Evolutionary conservation across 1,139 yeast species (phyloP).

Genomic region (Casaregolazyma lundiana): DNA sequence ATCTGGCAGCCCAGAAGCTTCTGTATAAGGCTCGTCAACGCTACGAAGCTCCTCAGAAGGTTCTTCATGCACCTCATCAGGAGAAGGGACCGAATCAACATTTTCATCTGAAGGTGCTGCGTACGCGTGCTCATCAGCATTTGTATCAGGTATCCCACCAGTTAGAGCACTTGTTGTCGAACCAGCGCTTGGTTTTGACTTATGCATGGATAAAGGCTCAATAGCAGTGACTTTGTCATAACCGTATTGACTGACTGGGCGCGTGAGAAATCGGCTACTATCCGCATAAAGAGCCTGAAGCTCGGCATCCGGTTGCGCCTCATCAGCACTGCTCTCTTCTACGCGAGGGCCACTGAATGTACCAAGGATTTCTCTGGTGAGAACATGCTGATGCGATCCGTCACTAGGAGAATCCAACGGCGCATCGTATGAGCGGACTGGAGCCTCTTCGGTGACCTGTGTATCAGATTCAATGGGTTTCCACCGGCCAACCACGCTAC

Average conservation of each 20-base stretch:
- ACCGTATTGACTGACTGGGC: slow-evolving; percentile 29
- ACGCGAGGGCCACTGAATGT: slow-evolving; percentile 15
- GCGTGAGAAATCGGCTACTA: slow-evolving; percentile 27
- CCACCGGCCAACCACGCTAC: background rate
- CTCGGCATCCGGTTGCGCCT: slow-evolving; percentile 25
- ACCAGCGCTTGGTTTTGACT: slow-evolving; percentile 13
- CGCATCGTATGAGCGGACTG: background rate
- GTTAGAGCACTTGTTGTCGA: slow-evolving; percentile 1
- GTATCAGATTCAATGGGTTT: background rate
- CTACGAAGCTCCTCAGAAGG: no score
- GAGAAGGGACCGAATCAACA: no score
- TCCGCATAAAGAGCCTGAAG: slow-evolving; percentile 33
- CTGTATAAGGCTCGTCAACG: no score
- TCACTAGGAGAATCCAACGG: background rate
- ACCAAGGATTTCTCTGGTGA: slow-evolving; percentile 26
- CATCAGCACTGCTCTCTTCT: slow-evolving; percentile 13
- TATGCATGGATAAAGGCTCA: slow-evolving; percentile 23
- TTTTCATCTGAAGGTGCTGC: no score
- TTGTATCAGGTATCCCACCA: slow-evolving; percentile 11
- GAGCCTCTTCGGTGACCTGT: background rate
- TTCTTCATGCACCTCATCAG: background rate
- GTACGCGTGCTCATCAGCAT: no score
- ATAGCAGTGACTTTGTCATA: slow-evolving; percentile 14
- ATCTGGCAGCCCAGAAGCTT: no score
- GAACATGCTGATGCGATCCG: slow-evolving; percentile 11